These are phyloP conservation scores for Ceratobasidium sp. DNA, from an alignment of 1,284 basidiomycete species.

Conservation along the genomic window DNA sequence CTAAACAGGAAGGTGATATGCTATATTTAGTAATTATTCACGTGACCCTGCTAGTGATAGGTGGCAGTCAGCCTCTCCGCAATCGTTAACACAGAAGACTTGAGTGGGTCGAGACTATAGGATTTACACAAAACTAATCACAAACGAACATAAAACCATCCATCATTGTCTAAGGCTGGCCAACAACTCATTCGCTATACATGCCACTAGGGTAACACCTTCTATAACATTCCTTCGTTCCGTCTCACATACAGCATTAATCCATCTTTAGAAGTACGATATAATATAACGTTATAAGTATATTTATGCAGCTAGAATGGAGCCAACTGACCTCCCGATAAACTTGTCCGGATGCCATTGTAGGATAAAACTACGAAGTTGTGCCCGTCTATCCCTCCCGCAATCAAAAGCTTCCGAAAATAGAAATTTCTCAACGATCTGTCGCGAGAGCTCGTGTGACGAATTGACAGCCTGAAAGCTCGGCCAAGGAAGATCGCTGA, in stretches of 20 bases:
- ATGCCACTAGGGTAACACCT: conserved; percentile 24
- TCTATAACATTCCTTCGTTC: conserved; percentile 1
- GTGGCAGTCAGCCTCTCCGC: not conserved
- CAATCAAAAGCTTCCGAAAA: not conserved
- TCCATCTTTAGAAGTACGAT: not conserved
- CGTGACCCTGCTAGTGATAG: not conserved
- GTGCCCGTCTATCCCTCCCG: not conserved
- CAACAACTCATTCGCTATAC: conserved; percentile 15
- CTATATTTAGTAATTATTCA: conserved; percentile 13
- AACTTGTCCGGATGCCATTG: conserved; percentile 42
- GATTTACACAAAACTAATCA: not conserved
- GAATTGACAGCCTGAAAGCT: not conserved
- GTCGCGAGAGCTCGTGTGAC: not conserved
- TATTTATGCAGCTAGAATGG: not conserved
- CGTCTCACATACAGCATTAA: not conserved
- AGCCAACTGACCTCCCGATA: conserved; percentile 10
- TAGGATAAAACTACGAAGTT: conserved; percentile 16
- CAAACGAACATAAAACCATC: not conserved
- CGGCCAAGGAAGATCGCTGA: conserved; percentile 40
- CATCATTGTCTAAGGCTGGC: not conserved
- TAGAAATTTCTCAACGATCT: not conserved
- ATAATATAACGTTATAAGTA: not conserved
- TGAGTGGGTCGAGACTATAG: not conserved
- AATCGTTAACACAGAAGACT: not conserved
- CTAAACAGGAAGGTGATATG: conserved; percentile 1